phyloP scores from a whole-genome alignment of 768 basidiomycete genomes.

The Lentinula raphanica region DNA sequence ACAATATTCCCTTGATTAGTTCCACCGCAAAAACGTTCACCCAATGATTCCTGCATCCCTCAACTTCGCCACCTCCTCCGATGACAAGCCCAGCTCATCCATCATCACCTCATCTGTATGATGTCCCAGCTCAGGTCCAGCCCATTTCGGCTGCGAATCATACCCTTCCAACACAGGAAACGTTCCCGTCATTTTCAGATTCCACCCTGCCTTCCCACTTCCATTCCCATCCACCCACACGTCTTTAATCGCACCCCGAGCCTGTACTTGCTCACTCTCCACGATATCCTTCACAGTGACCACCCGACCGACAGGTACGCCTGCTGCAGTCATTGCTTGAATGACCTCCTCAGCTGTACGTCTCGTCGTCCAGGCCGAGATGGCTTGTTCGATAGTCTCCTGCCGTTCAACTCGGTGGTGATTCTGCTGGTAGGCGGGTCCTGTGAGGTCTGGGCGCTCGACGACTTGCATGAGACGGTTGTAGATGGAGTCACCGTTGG shows the following conservation, averaged over 20 bases:
- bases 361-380: constrained; percentile 51
- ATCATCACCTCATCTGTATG: constrained; percentile 49
- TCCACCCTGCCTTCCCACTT: constrained; percentile 40
- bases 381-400: constrained; percentile 58
- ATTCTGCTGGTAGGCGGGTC: constrained; percentile 50
- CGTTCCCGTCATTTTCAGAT: constrained; percentile 61
- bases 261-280: constrained; percentile 49
- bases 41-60: constrained; percentile 38
- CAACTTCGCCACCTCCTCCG: constrained; percentile 32
- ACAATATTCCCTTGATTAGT: background rate
- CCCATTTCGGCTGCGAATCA: constrained; percentile 56
- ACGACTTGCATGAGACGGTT: constrained; percentile 59
- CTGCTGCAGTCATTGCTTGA: constrained; percentile 39
- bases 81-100: constrained; percentile 35
- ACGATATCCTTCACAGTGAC: constrained; percentile 59
- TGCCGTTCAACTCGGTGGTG: constrained; percentile 60
- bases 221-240: constrained; percentile 39
- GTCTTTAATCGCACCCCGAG: constrained; percentile 53
- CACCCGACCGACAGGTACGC: constrained; percentile 63
- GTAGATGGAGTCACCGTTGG: constrained; percentile 69
- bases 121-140: constrained; percentile 61
- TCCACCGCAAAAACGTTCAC: constrained; percentile 13
- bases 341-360: constrained; percentile 51
- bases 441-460: constrained; percentile 53
- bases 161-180: constrained; percentile 60